Evolutionary conservation across 2,329 filamentous ascomycete species (phyloP).

Genomic region (Saccharata proteae): DNA sequence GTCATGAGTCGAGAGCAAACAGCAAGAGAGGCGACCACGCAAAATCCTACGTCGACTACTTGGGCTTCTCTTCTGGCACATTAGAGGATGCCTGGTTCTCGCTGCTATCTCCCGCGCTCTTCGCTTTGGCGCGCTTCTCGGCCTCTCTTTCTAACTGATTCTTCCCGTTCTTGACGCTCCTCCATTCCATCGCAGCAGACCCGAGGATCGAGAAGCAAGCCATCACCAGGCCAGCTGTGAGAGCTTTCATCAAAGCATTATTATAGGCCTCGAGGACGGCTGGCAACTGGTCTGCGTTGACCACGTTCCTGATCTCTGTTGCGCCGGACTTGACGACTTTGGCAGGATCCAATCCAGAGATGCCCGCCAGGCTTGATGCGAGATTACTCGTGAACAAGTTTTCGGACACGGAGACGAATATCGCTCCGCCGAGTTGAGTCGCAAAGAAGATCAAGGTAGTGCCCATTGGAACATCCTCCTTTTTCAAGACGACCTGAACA

Average conservation of each 20-base stretch:
- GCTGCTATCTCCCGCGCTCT: too few relatives aligned
- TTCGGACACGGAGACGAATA: slow-evolving; percentile 38
- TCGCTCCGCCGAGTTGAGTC: slow-evolving; percentile 35
- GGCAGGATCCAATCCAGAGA: slow-evolving; percentile 17
- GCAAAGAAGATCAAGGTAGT: slow-evolving; percentile 36
- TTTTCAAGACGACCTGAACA: slow-evolving; percentile 32
- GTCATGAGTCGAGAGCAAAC: too few relatives aligned
- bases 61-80: too few relatives aligned
- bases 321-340: slow-evolving; percentile 21
- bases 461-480: slow-evolving; percentile 32
- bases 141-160: too few relatives aligned
- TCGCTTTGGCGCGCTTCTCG: too few relatives aligned
- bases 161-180: slow-evolving; percentile 48
- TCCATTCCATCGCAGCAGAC: slow-evolving; percentile 49
- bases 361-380: slow-evolving; percentile 21
- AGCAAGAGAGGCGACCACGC: too few relatives aligned
- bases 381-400: slow-evolving; percentile 40
- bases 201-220: slow-evolving; percentile 42
- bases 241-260: slow-evolving; percentile 43
- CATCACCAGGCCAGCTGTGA: slow-evolving; percentile 48
- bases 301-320: slow-evolving; percentile 13
- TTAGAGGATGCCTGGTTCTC: too few relatives aligned
- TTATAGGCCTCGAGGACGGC: slow-evolving; percentile 49
- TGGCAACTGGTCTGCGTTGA: slow-evolving; percentile 41
- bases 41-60: too few relatives aligned